A percentile compares a stretch with the other conserved stretches of the same genome.
Evolutionary conservation across 371 early-diverging fungal genomes (phyloP).

Genomic region (Lichtheimia corymbifera): DNA sequence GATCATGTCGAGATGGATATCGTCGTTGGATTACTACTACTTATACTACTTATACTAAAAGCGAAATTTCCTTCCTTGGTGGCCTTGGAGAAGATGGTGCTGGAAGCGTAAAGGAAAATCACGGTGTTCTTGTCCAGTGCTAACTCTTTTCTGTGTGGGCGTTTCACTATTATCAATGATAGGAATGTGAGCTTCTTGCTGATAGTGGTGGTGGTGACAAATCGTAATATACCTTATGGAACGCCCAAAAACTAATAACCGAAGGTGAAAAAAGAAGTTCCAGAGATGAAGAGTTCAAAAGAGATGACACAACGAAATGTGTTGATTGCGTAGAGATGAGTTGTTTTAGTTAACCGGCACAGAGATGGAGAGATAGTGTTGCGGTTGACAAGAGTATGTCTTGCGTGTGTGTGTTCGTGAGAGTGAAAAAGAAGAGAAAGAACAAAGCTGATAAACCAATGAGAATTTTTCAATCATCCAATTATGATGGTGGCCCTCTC

Average conservation of each 20-base stretch:
- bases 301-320: no score
- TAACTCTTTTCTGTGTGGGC: constrained; percentile 46
- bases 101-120: constrained; percentile 56
- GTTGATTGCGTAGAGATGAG: no score
- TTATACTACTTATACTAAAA: constrained; percentile 40
- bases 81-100: constrained; percentile 57
- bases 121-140: constrained; percentile 56
- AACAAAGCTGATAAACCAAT: no score
- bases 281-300: no score
- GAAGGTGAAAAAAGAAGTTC: constrained; percentile 7
- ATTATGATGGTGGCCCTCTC: no score
- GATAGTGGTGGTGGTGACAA: not conserved
- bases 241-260: constrained; percentile 19
- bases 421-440: no score
- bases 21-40: constrained; percentile 18
- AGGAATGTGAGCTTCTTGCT: not conserved
- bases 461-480: no score
- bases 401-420: no score
- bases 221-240: constrained; percentile 7
- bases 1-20: constrained; percentile 34
- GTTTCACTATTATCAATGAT: constrained; percentile 16
- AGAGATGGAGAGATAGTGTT: no score
- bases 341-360: no score
- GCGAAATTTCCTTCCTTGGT: constrained; percentile 52
- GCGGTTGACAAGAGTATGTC: no score